Conservation (phyloP, 202 grass and related monocot genomes). For the Schoenoplectus tabernaemontani region DNA sequence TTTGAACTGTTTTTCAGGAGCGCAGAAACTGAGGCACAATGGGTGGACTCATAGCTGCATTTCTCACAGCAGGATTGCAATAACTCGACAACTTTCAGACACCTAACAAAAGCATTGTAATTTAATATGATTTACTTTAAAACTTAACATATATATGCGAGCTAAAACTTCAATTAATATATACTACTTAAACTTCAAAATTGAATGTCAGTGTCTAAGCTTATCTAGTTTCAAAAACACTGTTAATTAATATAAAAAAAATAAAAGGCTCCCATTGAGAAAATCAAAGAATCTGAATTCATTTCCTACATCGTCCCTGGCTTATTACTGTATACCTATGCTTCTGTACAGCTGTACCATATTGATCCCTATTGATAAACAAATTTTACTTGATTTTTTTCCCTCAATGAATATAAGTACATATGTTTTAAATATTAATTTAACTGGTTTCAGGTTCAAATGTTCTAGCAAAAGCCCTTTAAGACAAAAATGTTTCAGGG, state of each 20-base stretch:
- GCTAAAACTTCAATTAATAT: neutral
- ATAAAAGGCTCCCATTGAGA: neutral
- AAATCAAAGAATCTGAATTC: neutral
- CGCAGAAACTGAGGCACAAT: conserved; percentile 64
- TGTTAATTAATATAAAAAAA: neutral
- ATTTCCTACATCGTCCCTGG: neutral
- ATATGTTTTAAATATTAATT: neutral
- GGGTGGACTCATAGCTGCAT: conserved; percentile 82
- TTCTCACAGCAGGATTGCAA: conserved; percentile 86
- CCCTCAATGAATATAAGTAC: neutral
- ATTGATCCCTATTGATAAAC: neutral
- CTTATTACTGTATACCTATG: neutral
- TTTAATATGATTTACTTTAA: neutral
- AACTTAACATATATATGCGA: neutral
- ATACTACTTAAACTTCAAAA: neutral
- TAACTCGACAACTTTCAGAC: conserved; percentile 65
- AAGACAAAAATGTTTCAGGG: neutral
- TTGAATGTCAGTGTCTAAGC: neutral
- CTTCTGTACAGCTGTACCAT: neutral
- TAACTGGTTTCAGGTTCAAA: neutral
- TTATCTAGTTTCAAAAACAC: neutral
- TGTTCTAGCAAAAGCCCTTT: neutral
- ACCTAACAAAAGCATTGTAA: conserved; percentile 40
- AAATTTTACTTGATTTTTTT: neutral
- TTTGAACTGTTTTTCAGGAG: conserved; percentile 72